Conservation (phyloP, 306 rosid genomes). For the Cicer chorassanicum region DNA sequence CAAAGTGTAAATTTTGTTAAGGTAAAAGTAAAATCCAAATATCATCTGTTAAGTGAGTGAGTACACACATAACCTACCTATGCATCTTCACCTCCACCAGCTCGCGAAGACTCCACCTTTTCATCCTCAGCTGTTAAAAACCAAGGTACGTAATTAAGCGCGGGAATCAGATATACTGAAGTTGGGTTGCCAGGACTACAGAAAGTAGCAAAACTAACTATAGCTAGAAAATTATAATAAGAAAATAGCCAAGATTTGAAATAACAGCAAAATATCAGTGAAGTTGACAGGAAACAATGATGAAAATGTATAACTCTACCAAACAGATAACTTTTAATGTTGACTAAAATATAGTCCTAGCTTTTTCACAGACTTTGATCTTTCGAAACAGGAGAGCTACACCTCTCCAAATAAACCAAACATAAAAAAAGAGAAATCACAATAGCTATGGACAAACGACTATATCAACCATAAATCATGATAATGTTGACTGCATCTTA, state of each 20-base stretch:
- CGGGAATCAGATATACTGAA: no score
- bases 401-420: no score
- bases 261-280: neutral
- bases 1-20: slow-evolving; percentile 18
- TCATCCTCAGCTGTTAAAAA: slow-evolving; percentile 55
- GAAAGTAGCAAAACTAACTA: no score
- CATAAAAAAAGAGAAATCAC: no score
- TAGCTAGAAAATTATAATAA: neutral
- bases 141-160: neutral
- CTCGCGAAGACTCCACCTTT: slow-evolving; percentile 54
- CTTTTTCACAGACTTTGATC: no score
- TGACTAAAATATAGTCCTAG: no score
- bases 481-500: slow-evolving; percentile 1
- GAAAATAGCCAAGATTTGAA: neutral
- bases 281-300: neutral
- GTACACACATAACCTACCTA: slow-evolving; percentile 46
- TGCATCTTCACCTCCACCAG: slow-evolving; percentile 54
- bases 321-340: neutral
- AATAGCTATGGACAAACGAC: no score
- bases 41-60: slow-evolving; percentile 10
- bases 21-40: slow-evolving; percentile 2
- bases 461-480: neutral
- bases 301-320: neutral
- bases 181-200: no score
- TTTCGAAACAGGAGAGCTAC: no score